Percentiles rank a stretch among this genome's conserved stretches.
Evolutionary conservation across 192 early-diverging fungal species (phyloP).

Genomic region (Rhizophagus clarus): DNA sequence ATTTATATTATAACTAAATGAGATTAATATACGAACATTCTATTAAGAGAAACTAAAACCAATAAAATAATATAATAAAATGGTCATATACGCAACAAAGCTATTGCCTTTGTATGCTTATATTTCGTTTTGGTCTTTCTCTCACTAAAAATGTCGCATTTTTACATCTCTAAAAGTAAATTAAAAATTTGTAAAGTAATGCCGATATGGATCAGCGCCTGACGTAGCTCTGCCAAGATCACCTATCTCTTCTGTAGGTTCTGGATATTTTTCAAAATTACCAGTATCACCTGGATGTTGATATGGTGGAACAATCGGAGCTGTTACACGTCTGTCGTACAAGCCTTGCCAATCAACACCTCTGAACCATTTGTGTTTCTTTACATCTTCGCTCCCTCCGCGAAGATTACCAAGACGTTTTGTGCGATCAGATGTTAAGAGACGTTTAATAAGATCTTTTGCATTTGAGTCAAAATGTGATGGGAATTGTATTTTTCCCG

Average conservation of each 20-base stretch:
- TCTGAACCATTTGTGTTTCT: constrained; percentile 92
- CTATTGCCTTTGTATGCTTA: neutral
- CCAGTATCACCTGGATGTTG: constrained; percentile 91
- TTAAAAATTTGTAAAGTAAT: constrained; percentile 79
- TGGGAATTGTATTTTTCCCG: constrained; percentile 87
- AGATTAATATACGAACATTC: too few species aligned
- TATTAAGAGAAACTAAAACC: neutral
- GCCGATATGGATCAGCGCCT: constrained; percentile 76
- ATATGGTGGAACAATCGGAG: constrained; percentile 90
- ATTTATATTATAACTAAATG: neutral
- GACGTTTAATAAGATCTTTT: constrained; percentile 87
- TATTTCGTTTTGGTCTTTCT: neutral
- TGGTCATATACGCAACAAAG: neutral
- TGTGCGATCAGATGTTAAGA: constrained; percentile 88
- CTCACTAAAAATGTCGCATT: neutral
- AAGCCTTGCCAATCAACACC: constrained; percentile 92
- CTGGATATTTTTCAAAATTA: constrained; percentile 98
- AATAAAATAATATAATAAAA: neutral
- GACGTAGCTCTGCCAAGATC: constrained; percentile 39
- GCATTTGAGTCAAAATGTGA: constrained; percentile 82
- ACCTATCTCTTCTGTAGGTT: constrained; percentile 67
- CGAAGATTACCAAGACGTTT: constrained; percentile 89
- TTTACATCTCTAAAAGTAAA: neutral
- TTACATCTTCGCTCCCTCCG: constrained; percentile 90
- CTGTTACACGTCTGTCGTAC: constrained; percentile 68